These are phyloP conservation scores for Usnea hakonensis DNA, from an alignment of 495 filamentous ascomycete genomes.

Conservation along the genomic window DNA sequence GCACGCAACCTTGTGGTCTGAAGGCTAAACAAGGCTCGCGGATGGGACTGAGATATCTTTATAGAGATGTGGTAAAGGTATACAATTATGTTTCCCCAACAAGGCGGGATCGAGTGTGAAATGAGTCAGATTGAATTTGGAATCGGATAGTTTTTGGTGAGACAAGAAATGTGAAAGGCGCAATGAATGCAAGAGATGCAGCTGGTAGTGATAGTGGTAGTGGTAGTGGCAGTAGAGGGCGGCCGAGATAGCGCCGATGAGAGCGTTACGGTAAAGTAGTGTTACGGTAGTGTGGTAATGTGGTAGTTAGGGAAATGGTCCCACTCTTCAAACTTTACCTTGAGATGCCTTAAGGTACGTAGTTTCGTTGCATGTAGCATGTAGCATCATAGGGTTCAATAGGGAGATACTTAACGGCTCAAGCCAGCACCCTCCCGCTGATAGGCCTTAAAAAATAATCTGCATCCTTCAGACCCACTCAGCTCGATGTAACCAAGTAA, in stretches of 20 bases:
- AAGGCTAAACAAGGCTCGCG: neutral
- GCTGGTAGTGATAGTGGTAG: conserved; percentile 7
- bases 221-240: conserved; percentile 5
- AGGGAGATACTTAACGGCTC: neutral
- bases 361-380: too few species aligned
- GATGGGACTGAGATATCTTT: neutral
- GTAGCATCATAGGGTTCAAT: too few species aligned
- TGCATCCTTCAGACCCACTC: neutral
- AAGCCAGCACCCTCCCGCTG: conserved; percentile 1
- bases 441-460: neutral
- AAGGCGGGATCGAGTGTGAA: neutral
- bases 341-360: neutral
- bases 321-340: neutral
- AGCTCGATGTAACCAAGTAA: neutral
- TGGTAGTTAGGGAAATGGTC: neutral
- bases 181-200: neutral
- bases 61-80: neutral
- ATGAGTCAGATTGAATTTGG: neutral
- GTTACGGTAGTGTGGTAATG: too few species aligned
- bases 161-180: conserved; percentile 6
- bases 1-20: neutral
- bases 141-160: neutral
- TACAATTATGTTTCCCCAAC: neutral
- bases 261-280: neutral
- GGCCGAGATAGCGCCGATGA: conserved; percentile 9